Evolutionary conservation across 1,284 basidiomycete species (phyloP), one percentile per base, ranked within the genome.

Genomic region (Golubevia sp.): DNA sequence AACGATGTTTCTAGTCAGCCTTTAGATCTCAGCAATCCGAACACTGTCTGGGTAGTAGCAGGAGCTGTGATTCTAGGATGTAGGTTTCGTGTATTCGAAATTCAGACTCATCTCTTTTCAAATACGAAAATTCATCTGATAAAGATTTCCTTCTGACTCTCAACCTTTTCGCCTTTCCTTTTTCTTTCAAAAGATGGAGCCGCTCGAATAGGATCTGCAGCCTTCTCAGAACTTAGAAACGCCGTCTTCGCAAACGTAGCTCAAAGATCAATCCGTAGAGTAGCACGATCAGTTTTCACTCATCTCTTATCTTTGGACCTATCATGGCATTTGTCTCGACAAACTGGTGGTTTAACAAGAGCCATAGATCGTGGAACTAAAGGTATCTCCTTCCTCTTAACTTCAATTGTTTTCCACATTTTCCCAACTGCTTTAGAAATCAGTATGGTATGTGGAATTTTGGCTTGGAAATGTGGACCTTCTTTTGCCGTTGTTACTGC

Each of bases 321-420:
- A 82, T 90, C 89, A 65, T 99, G 98, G 85, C 96, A 99, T 80
- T 87, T 99, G 23, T 90, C 91, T 18, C 86, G 96, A 24, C 96
- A 98, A 80, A 99, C 96, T 0, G 97, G 96, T 49, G 97, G 96
- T 4, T 86, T 99, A 50, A 98, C 95, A 0, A 86, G 96, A 25
- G 97, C 97, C 3, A 99, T 99, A 74, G 96, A 99, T 84, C 88
- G 96, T 7, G 97, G 96, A 24, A 98, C 97, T 23, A 99, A 94
- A 85, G 97, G 96, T 50, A 97, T 99, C 72, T 94, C 93, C 0
- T 99, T 99, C 85, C 88, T 99, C 27, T 86, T 99, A 15, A 92
- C 93, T 67, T 92, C 94, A 2, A 91, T 98, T 59, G 88, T 99
- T 5, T 99, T 98, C 83, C 92, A 97, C 55, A 93, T 99, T 59